Base-by-base conservation (phyloP, 2,329 filamentous ascomycete species). In the Bipolaris cookei region DNA sequence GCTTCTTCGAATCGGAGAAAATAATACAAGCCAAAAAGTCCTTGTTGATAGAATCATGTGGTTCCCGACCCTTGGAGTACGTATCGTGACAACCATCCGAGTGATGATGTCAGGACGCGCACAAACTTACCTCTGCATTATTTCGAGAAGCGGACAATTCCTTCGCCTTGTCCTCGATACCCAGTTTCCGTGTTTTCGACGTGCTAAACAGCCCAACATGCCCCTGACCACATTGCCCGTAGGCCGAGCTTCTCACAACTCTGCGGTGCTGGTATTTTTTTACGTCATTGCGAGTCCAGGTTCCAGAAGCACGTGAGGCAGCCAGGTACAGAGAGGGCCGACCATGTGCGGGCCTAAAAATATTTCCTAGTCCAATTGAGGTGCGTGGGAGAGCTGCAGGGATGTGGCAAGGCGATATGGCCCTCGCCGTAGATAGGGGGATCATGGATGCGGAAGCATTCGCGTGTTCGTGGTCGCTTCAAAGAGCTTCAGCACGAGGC, bases 241-340 rank as follows among this genome's bases (percentile, higher is more conserved):
- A 61, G 39, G 39, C 21, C 18, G 11, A 3, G 14, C 28, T 28
- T 38, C 62, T 23, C 37, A 8, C 18, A 28, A 32, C 32, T 38
- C 54, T 25, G 3, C 49, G 7, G 11, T 32, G 30, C 48, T 51
- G 56, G 32, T 28, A 51, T 52, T 37, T 34, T 35, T 39, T 49
- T 39, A 49, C 52, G 54, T 57, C 53, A 51, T 62, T 55, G 37
- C 44, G 55, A 10, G 54, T 34, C 66, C 62, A 69, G 50, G 61
- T 67, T 57, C 53, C 67, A 2, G 61, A 68, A 48, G 71, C 72
- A 75, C 71, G 71, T 75, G 72, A 74, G 65, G 42, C 52, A 5
- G 54, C 48, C 47, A 52, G 55, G 43, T 60, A 58, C 58, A 70
- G 47, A 61, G 54, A 59, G 50, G 64, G 66, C 20, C 58, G 56